Base-by-base conservation (phyloP, 257 asterid species). In the Paulownia fortunei region DNA sequence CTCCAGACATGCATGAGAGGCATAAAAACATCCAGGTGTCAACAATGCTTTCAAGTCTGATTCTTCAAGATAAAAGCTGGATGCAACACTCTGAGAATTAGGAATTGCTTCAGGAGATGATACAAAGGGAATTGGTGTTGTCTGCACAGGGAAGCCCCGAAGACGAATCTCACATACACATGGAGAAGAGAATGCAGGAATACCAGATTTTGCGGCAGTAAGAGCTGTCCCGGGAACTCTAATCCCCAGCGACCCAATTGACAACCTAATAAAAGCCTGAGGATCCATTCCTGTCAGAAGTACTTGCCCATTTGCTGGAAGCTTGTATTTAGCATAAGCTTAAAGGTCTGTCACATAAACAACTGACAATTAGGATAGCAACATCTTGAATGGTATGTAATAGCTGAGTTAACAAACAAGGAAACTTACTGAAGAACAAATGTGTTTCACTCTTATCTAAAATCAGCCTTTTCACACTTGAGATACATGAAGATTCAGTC, bases 111-210 rank as follows among this genome's bases (percentile, higher is more conserved):
- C 98, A 23, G 97, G 91, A 34, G 97, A 90, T 49, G 97, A 85
- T 68, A 95, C 39, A 47, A 88, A 87, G 65, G 97, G 99, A 73
- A 93, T 68, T 19, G 89, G 59, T 39, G 94, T 82, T 34, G 93
- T 95, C 89, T 95, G 99, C 56, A 93, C 97, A 59, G 99, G 99
- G 82, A 95, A 95, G 82, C 99, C 99, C 39, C 94, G 97, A 58
- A 95, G 92, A 59, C 98, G 98, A 68, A 95, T 91, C 88, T 95
- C 98, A 77, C 99, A 91, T 18, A 81, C 81, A 76, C 93, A 95
- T 16, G 98, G 90, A 52, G 97, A 86, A 77, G 97, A 78, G 64
- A 91, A 55, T 30, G 88, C 82, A 32, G 79, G 86, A 70, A 83
- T 75, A 76, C 91, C 90, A 10, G 93, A 80, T 80, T 88, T 91